phyloP scores from a whole-genome alignment of 768 basidiomycete species.

The Pisolithus tinctorius region DNA sequence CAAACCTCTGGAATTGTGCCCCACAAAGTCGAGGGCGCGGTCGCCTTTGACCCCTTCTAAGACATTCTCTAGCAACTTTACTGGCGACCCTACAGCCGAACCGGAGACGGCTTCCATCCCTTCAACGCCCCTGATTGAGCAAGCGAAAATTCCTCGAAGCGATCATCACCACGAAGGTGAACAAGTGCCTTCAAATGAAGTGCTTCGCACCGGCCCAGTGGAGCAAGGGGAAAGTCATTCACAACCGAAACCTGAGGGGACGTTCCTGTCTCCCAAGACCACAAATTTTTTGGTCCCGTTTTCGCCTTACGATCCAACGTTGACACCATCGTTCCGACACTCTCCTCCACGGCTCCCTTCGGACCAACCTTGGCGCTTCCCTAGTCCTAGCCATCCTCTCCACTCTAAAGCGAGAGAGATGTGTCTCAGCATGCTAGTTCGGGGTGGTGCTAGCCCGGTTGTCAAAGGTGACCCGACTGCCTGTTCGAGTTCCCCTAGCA shows the following conservation, averaged over 20 bases:
- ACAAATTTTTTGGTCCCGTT: constrained; percentile 37
- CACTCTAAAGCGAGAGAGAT: constrained; percentile 59
- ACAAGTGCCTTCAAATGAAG: background rate
- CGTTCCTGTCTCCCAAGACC: constrained; percentile 19
- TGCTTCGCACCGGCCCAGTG: background rate
- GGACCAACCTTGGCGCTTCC: constrained; percentile 78
- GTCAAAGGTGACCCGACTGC: constrained; percentile 25
- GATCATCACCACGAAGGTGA: constrained; percentile 12
- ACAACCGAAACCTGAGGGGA: constrained; percentile 3
- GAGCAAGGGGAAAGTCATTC: constrained; percentile 1
- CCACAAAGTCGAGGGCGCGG: constrained; percentile 14
- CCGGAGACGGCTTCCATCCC: constrained; percentile 8
- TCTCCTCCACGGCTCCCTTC: constrained; percentile 69
- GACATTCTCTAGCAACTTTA: constrained; percentile 6
- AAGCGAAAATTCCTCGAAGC: constrained; percentile 17
- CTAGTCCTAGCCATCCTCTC: constrained; percentile 72
- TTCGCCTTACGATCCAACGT: constrained; percentile 71
- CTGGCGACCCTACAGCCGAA: constrained; percentile 6
- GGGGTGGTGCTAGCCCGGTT: constrained; percentile 44
- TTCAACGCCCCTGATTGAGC: constrained; percentile 21
- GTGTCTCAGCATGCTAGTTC: constrained; percentile 57
- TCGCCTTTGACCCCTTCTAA: constrained; percentile 16
- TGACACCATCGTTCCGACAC: constrained; percentile 73
- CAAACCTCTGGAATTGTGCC: constrained; percentile 16
- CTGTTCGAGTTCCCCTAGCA: constrained; percentile 26